Base-by-base conservation (phyloP, 352 stramenopile genomes). In the Pythium pyrilobum region DNA sequence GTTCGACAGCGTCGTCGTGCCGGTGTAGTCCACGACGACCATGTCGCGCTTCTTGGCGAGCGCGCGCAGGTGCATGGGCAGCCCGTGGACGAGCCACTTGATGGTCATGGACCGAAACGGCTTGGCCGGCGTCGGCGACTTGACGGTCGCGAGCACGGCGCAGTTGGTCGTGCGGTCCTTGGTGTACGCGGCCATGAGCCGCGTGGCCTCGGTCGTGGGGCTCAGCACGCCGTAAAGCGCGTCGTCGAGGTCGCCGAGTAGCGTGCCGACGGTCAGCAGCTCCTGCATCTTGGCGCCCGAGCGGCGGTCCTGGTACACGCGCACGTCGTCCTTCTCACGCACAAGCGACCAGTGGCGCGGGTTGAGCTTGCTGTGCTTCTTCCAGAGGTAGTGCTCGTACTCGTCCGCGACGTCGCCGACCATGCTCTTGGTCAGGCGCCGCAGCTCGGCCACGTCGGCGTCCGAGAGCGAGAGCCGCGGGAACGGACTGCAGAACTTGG, bases 31-130 rank as follows among this genome's bases (percentile, higher is more conserved):
- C 13, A 87, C 49, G 36, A 73, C 77, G 4, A 89, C 64, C 7
- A 87, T 59, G 57, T 89, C 79, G n/a, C 75, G 71, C 28, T 79
- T 81, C 47, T 74, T 71, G 24, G 43, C 18, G 27, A 85, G 52
- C 13, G 59, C 62, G 39, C 72, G 68, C 1, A 80, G 36, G 34
- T 80, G 71, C 18, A 83, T 44, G 21, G 73, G 59, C 39, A 65
- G 69, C 23, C 57, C 65, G 6, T 65, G 67, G 43, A 84, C 77
- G 23, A 85, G 27, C 78, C 75, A 89, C 54, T 87, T 85, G 52
- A 89, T 59, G 9, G 55, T 74, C 20, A 85, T 54, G 16, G 64
- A 69, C 15, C 62, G 72, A 49, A 89, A 87, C 20, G 78, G 74
- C 28, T 84, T 67, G 7, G 23, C 15, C 1, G 57, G 54, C 1